phyloP scores from a whole-genome alignment of 2,329 filamentous ascomycete species.

The Scytalidium sp. region DNA sequence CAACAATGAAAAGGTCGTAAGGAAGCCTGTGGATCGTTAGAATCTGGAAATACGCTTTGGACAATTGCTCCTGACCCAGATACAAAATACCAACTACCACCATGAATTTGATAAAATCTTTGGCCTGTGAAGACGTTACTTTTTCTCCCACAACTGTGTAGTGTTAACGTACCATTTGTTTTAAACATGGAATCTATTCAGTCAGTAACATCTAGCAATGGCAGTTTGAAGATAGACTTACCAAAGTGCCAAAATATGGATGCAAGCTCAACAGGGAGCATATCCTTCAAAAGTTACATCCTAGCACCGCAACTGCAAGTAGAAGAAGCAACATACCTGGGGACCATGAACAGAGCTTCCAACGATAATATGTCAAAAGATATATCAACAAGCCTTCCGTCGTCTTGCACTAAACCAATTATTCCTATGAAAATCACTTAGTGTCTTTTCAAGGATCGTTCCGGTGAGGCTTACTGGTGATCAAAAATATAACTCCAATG shows the following conservation, averaged over 20 bases:
- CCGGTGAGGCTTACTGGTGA: conserved; percentile 57
- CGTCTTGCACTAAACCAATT: conserved; percentile 60
- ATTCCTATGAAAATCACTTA: conserved; percentile 45
- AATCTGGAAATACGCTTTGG: not conserved
- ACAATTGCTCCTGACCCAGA: conserved; percentile 47
- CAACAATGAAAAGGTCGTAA: conserved; percentile 80
- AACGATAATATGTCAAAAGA: conserved; percentile 88
- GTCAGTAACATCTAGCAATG: conserved; percentile 12
- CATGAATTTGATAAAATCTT: conserved; percentile 84
- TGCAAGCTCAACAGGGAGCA: conserved; percentile 84
- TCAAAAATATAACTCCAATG: conserved; percentile 68
- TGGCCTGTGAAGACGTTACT: conserved; percentile 47
- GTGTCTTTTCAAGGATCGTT: not conserved
- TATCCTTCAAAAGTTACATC: conserved; percentile 52
- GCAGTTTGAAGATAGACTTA: conserved; percentile 18
- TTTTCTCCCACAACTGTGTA: not conserved
- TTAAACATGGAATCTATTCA: conserved; percentile 72
- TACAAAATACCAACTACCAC: conserved; percentile 80
- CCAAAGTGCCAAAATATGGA: conserved; percentile 82
- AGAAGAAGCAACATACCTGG: conserved; percentile 42
- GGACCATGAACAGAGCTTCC: conserved; percentile 86
- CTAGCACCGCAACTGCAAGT: conserved; percentile 4
- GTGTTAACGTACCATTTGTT: conserved; percentile 69
- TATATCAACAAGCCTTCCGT: conserved; percentile 64
- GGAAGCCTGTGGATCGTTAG: conserved; percentile 52